Conservation (phyloP, 768 basidiomycete genomes). For the Fomitopsis serialis region DNA sequence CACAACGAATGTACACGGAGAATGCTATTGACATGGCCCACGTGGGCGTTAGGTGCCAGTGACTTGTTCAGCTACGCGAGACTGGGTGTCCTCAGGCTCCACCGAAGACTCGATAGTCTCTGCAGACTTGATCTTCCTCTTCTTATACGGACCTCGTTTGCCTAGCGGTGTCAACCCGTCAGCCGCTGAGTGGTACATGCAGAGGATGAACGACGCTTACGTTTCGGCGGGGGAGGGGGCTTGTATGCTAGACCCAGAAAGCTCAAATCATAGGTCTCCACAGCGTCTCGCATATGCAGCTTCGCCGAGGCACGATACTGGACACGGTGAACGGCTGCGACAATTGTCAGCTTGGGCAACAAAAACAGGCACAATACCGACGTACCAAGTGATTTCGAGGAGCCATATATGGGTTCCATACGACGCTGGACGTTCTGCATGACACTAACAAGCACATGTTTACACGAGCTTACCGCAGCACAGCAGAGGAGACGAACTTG, state of each 20-base stretch:
- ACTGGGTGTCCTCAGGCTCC: too few species aligned
- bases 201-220: not conserved
- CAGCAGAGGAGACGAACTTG: constrained; percentile 14
- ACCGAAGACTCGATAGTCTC: not conserved
- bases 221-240: constrained; percentile 3
- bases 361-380: not conserved
- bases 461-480: not conserved
- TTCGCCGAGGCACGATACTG: not conserved
- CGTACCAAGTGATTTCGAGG: constrained; percentile 6
- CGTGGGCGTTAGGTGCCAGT: too few species aligned
- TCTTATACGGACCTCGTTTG: constrained; percentile 12
- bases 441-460: constrained; percentile 1
- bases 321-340: constrained; percentile 5
- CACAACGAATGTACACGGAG: too few species aligned
- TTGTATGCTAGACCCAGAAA: constrained; percentile 8
- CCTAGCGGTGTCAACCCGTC: not conserved
- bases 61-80: too few species aligned
- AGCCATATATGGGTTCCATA: constrained; percentile 10
- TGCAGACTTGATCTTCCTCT: not conserved
- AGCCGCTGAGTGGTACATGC: not conserved
- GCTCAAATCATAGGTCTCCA: constrained; percentile 6
- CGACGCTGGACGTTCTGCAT: constrained; percentile 8
- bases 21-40: too few species aligned
- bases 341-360: not conserved
- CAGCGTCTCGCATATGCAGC: not conserved